Conservation (phyloP, 2,329 filamentous ascomycete genomes). For the Hymenoscyphus linearis region DNA sequence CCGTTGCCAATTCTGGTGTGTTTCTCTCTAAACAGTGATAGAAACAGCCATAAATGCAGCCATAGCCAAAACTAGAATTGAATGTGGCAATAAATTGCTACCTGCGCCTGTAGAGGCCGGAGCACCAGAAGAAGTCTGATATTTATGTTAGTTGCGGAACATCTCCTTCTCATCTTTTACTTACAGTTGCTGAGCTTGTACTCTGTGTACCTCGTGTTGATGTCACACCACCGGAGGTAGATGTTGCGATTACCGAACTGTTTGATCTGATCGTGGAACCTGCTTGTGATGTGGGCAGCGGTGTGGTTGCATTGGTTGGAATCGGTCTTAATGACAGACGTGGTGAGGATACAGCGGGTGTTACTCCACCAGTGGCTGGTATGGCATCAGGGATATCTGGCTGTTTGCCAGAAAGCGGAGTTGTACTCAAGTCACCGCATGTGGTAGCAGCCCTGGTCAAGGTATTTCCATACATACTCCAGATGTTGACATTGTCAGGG, state of each 20-base stretch:
- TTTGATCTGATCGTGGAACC: not conserved
- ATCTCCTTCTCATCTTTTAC: not conserved
- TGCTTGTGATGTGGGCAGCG: not conserved
- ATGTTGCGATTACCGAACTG: not conserved
- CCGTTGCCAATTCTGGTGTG: not conserved
- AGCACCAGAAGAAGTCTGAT: not conserved
- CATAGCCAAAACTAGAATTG: not conserved
- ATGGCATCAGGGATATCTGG: slow-evolving; percentile 4
- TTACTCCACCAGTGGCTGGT: slow-evolving; percentile 5
- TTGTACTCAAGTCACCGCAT: slow-evolving; percentile 11
- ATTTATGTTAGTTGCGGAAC: not conserved
- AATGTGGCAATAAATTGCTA: slow-evolving; percentile 1
- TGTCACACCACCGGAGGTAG: not conserved
- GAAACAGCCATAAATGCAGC: slow-evolving; percentile 2
- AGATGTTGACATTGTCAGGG: slow-evolving; percentile 20
- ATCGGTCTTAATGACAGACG: not conserved
- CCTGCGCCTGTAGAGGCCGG: slow-evolving; percentile 3
- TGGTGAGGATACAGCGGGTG: not conserved
- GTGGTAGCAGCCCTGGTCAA: slow-evolving; percentile 10
- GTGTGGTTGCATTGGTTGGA: not conserved
- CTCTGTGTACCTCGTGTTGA: slow-evolving; percentile 1
- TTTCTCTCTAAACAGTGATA: not conserved
- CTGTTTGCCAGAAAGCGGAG: slow-evolving; percentile 2
- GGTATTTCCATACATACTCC: slow-evolving; percentile 18
- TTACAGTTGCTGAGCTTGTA: slow-evolving; percentile 5